These are phyloP conservation scores for Flaveria floridana DNA, from an alignment of 140 eudicot genomes.

Conservation along the genomic window DNA sequence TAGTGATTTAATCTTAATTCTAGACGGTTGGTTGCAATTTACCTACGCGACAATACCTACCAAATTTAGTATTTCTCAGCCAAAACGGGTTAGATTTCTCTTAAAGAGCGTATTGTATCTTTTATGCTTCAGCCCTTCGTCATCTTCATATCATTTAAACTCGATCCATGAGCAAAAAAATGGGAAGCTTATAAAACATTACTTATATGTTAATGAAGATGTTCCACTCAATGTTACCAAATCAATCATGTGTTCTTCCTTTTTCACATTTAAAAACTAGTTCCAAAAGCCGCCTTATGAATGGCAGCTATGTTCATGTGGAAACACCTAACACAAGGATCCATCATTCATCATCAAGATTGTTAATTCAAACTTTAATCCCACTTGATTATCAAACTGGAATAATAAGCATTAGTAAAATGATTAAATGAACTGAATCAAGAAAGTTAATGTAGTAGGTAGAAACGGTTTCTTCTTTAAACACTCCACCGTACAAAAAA, in stretches of 20 bases:
- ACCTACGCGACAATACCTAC: no score
- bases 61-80: no score
- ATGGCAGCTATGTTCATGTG: conserved; percentile 21
- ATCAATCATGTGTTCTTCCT: neutral
- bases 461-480: no score
- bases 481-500: no score
- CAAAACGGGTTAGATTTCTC: no score
- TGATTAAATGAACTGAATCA: conserved; percentile 7
- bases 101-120: no score
- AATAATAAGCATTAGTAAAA: conserved; percentile 20
- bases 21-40: no score
- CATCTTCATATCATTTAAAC: no score
- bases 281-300: conserved; percentile 10
- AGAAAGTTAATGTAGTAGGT: no score
- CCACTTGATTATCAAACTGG: conserved; percentile 34
- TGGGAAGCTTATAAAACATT: neutral
- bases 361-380: neutral
- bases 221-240: conserved; percentile 21
- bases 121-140: no score
- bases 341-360: conserved; percentile 23
- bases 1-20: no score
- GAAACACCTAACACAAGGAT: conserved; percentile 27
- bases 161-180: no score
- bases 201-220: neutral
- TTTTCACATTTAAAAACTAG: neutral